Conservation (phyloP, 345 rosid species). For the Euphorbia tirucalli region DNA sequence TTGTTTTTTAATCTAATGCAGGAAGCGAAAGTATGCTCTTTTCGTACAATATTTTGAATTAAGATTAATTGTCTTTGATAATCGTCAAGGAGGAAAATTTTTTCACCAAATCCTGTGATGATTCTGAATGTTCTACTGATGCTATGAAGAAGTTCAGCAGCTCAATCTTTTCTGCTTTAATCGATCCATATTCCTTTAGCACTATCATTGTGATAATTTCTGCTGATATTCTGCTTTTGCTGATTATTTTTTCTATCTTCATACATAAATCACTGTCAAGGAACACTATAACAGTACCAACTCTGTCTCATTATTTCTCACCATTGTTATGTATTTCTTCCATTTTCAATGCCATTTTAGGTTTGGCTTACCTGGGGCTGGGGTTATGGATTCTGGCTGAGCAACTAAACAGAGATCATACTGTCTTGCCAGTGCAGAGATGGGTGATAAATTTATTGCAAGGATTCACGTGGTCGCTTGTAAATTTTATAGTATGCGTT, state of each 20-base stretch:
- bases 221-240: conserved; percentile 31
- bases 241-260: conserved; percentile 19
- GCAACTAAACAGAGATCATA: conserved; percentile 13
- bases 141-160: conserved; percentile 16
- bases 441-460: conserved; percentile 36
- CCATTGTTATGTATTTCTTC: conserved; percentile 20
- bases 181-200: conserved; percentile 32
- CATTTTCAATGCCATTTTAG: conserved; percentile 27
- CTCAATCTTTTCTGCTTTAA: background rate
- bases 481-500: conserved; percentile 21
- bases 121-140: conserved; percentile 18
- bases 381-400: conserved; percentile 31
- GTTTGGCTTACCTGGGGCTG: conserved; percentile 31
- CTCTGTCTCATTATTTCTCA: conserved; percentile 4
- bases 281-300: conserved; percentile 5
- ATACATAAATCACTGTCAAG: conserved; percentile 9
- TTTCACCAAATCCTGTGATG: conserved; percentile 25
- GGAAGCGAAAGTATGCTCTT: no score
- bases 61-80: background rate
- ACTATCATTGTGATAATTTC: conserved; percentile 28
- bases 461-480: conserved; percentile 41
- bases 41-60: no score
- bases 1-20: no score
- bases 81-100: conserved; percentile 15
- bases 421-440: conserved; percentile 27